These are phyloP conservation scores for Saksenaea oblongispora DNA, from an alignment of 371 early-diverging fungal genomes.

Conservation along the genomic window DNA sequence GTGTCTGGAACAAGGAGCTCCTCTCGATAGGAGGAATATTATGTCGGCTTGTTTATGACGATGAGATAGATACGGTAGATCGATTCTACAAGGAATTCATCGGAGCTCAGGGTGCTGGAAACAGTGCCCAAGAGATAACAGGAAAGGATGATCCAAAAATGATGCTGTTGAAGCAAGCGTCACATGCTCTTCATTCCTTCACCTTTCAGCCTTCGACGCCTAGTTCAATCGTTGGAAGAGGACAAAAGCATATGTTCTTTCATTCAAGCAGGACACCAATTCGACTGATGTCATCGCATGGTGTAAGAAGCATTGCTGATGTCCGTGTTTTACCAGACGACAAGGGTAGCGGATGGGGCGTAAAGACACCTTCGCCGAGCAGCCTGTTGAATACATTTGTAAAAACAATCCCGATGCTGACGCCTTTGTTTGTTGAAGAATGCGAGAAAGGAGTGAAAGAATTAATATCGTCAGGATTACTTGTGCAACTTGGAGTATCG, in stretches of 20 bases:
- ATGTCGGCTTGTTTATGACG: conserved; percentile 77
- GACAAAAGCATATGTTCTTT: conserved; percentile 61
- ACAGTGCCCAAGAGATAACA: conserved; percentile 23
- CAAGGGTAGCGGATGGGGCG: not conserved
- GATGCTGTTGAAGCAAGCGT: conserved; percentile 69
- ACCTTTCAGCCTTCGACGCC: conserved; percentile 78
- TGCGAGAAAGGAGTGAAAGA: conserved; percentile 64
- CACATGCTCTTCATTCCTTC: conserved; percentile 73
- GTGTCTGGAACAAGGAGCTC: conserved; percentile 85
- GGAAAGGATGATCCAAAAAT: conserved; percentile 23
- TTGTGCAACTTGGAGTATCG: conserved; percentile 44
- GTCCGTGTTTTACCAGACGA: conserved; percentile 48
- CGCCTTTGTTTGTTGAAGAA: conserved; percentile 42
- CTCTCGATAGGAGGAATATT: conserved; percentile 74
- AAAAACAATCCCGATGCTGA: conserved; percentile 64
- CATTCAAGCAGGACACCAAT: conserved; percentile 51
- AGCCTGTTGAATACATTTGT: conserved; percentile 57
- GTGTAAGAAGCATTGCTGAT: conserved; percentile 54
- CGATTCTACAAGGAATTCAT: conserved; percentile 58
- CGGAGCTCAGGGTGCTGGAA: conserved; percentile 28
- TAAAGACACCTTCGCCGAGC: conserved; percentile 11
- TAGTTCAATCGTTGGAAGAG: conserved; percentile 60
- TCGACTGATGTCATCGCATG: conserved; percentile 67
- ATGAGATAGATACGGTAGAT: conserved; percentile 68
- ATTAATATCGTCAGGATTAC: conserved; percentile 40